Conservation (phyloP, 805 yeast genomes). For the Kodamaea jinghongensis region DNA sequence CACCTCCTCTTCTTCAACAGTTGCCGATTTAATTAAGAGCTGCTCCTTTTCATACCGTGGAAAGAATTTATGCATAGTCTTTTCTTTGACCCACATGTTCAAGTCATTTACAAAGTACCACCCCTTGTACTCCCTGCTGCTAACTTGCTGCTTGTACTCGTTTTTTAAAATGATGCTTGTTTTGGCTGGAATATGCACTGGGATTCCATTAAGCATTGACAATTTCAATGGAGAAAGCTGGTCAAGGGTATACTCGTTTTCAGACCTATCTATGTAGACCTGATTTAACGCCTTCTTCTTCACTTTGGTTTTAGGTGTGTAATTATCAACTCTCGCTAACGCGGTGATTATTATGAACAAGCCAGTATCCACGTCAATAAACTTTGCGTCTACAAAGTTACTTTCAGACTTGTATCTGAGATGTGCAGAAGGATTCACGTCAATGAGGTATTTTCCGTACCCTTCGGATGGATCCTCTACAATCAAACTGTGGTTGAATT, state of each 20-base stretch:
- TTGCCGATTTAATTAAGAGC: constrained; percentile 15
- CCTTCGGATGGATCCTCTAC: constrained; percentile 33
- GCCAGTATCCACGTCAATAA: constrained; percentile 47
- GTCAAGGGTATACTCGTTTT: constrained; percentile 16
- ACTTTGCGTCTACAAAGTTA: constrained; percentile 52
- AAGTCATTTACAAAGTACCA: constrained; percentile 19
- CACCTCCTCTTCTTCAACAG: constrained; percentile 25
- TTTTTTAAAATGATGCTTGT: constrained; percentile 16
- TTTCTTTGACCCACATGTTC: constrained; percentile 18
- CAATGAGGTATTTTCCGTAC: constrained; percentile 18
- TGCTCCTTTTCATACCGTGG: constrained; percentile 11
- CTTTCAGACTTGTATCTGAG: constrained; percentile 14
- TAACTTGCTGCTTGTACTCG: constrained; percentile 18
- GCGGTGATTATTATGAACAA: constrained; percentile 40
- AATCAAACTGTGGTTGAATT: constrained; percentile 46
- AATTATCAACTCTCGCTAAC: constrained; percentile 17
- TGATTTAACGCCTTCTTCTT: constrained; percentile 10
- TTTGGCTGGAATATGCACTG: constrained; percentile 16
- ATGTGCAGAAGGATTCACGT: constrained; percentile 18
- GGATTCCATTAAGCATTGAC: constrained; percentile 18
- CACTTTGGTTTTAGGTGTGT: background rate
- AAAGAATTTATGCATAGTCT: constrained; percentile 8
- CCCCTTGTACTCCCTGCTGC: constrained; percentile 12
- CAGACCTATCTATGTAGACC: constrained; percentile 18
- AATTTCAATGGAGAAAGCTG: constrained; percentile 20